Evolutionary conservation across 2,329 filamentous ascomycete species (phyloP).

Genomic region (Talaromyces sp.): DNA sequence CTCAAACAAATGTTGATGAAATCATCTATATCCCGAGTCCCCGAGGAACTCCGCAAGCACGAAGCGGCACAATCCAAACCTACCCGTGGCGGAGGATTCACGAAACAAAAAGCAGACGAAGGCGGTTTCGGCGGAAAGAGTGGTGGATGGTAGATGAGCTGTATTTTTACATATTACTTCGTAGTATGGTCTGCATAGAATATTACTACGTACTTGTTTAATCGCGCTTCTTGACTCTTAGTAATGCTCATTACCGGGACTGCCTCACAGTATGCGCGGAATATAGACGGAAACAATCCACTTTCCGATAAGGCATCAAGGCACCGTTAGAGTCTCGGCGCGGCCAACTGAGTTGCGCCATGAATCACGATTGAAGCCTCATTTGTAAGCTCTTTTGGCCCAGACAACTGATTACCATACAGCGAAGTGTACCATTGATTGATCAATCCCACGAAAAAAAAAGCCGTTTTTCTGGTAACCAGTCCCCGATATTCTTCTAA

Average conservation of each 20-base stretch:
- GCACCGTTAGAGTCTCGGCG: neutral
- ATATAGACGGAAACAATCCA: neutral
- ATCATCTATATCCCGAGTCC: slow-evolving; percentile 80
- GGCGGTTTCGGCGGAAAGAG: slow-evolving; percentile 37
- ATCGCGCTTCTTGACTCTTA: neutral
- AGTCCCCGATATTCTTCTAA: neutral
- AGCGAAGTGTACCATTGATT: neutral
- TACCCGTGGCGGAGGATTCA: slow-evolving; percentile 35
- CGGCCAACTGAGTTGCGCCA: neutral
- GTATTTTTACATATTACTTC: neutral
- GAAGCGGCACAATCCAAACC: slow-evolving; percentile 87
- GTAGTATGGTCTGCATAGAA: neutral
- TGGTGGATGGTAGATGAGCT: slow-evolving; percentile 28
- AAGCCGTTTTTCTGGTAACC: neutral
- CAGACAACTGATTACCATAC: too few relatives aligned
- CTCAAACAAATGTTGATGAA: slow-evolving; percentile 94
- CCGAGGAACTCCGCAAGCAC: slow-evolving; percentile 85
- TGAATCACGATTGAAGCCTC: neutral
- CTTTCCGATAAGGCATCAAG: neutral
- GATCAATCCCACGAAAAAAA: neutral
- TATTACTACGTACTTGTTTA: neutral
- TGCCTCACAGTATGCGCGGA: neutral
- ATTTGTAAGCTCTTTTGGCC: neutral
- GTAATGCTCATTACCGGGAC: too few relatives aligned
- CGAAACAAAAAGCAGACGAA: slow-evolving; percentile 49